Base-by-base conservation (phyloP, 495 filamentous ascomycete species). In the Cenococcum geophilum region DNA sequence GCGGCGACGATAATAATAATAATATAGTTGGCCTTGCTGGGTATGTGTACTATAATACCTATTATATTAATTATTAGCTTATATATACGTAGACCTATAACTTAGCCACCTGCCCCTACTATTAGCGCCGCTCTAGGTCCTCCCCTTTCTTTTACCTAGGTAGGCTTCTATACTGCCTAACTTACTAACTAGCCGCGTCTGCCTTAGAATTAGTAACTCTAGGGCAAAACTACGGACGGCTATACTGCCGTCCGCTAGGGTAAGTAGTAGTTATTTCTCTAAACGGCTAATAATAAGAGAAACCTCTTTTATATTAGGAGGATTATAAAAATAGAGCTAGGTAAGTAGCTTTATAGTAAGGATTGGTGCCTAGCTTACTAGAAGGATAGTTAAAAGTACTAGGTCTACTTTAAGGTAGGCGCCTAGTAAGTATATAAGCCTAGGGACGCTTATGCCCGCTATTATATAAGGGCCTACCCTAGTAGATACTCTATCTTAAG, bases 191-290 rank as follows among this genome's bases (percentile, higher is more conserved):
- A n/a, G n/a, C n/a, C n/a, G n/a, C n/a, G n/a, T n/a, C n/a, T n/a
- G n/a, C n/a, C n/a, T n/a, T n/a, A n/a, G 45, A 49, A 49, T 22
- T 49, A 49, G 45, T 49, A n/a, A 49, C 14, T 22, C 20, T n/a
- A n/a, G 5, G 18, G 21, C 8, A 49, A 49, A 22, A 49, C 45
- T 20, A 9, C 9, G 45, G 12, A 5, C 12, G 18, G 8, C 12
- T 49, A 49, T 20, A 49, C 45, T 22, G 5, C 20, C 9, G 45
- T 16, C 45, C 20, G 20, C 14, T 49, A n/a, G 20, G 45, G 21
- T 49, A 49, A 22, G 45, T 49, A 49, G 45, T 49, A 49, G 45
- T 49, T 49, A 20, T 49, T 49, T 49, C 45, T 49, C 21, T n/a
- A 22, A 49, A n/a, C 12, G 8, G 21, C 14, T 49, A 49, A n/a